A percentile compares a stretch with the other conserved stretches of the same genome.
Evolutionary conservation across 108 stramenopile genomes (phyloP).

Genomic region (Cyclotella choctawhatcheeana): DNA sequence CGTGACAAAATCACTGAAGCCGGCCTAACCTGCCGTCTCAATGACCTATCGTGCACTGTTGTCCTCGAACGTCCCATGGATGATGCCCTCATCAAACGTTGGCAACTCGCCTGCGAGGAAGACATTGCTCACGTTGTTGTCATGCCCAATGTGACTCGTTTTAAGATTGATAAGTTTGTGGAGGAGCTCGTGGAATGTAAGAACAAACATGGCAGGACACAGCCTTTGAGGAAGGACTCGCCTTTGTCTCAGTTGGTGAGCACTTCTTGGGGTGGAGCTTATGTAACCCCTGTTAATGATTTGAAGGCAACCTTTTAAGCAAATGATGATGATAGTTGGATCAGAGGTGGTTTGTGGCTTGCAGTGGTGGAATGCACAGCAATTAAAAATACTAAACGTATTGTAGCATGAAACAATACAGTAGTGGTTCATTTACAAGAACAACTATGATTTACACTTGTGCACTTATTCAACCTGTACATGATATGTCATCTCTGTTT

Average conservation of each 20-base stretch:
- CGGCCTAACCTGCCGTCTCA: conserved; percentile 79
- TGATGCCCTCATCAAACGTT: conserved; percentile 79
- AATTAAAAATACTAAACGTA: too few species aligned
- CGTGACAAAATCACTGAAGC: conserved; percentile 67
- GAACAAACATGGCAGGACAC: conserved; percentile 58
- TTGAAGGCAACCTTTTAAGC: too few species aligned
- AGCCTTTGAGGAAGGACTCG: conserved; percentile 52
- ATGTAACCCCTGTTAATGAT: conserved; percentile 38
- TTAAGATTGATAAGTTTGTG: conserved; percentile 87
- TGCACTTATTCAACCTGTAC: too few species aligned
- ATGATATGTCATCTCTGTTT: too few species aligned
- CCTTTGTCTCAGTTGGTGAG: conserved; percentile 59
- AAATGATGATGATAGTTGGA: too few species aligned
- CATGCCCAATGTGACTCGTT: conserved; percentile 86
- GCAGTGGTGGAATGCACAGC: too few species aligned
- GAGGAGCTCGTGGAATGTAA: conserved; percentile 69
- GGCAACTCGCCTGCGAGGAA: conserved; percentile 90
- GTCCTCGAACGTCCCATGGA: conserved; percentile 85
- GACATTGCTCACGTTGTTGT: conserved; percentile 92
- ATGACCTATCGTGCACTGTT: conserved; percentile 82
- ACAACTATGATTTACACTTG: too few species aligned
- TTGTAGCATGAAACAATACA: too few species aligned
- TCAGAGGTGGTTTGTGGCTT: too few species aligned
- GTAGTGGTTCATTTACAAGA: too few species aligned
- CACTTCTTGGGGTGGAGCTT: conserved; percentile 53